Percentiles rank a stretch among this genome's conserved stretches.
Conservation (phyloP, 1,284 basidiomycete species). For the Microbotryum violaceum region DNA sequence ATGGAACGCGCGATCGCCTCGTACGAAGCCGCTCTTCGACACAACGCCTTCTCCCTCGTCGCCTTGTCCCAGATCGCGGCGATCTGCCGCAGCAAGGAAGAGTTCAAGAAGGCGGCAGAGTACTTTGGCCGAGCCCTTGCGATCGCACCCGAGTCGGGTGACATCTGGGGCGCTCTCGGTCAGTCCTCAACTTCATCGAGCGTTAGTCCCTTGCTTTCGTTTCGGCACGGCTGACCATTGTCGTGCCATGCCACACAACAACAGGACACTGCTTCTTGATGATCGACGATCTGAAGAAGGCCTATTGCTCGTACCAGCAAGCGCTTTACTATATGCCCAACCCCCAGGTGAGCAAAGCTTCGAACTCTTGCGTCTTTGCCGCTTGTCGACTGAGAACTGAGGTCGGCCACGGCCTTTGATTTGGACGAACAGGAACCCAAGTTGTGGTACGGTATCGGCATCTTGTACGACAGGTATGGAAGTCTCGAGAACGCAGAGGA, state of each 20-base stretch:
- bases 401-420: not conserved
- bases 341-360: conserved; percentile 61
- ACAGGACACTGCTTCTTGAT: conserved; percentile 90
- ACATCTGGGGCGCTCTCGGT: conserved; percentile 36
- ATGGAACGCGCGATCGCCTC: conserved; percentile 78
- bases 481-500: conserved; percentile 98
- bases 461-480: conserved; percentile 96
- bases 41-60: conserved; percentile 78
- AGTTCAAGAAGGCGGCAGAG: conserved; percentile 43
- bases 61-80: conserved; percentile 79
- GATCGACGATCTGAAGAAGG: conserved; percentile 98
- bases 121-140: conserved; percentile 35
- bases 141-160: conserved; percentile 30
- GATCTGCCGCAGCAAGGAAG: conserved; percentile 50
- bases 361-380: not conserved
- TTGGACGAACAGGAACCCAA: conserved; percentile 75
- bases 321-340: conserved; percentile 91
- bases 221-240: not conserved
- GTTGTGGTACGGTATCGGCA: conserved; percentile 98
- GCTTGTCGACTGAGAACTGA: not conserved
- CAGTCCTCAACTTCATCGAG: not conserved
- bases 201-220: not conserved
- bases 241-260: not conserved
- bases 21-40: conserved; percentile 84
- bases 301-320: conserved; percentile 97